These are phyloP conservation scores for Allium cepa DNA, from an alignment of 106 monocot species.

Conservation along the genomic window DNA sequence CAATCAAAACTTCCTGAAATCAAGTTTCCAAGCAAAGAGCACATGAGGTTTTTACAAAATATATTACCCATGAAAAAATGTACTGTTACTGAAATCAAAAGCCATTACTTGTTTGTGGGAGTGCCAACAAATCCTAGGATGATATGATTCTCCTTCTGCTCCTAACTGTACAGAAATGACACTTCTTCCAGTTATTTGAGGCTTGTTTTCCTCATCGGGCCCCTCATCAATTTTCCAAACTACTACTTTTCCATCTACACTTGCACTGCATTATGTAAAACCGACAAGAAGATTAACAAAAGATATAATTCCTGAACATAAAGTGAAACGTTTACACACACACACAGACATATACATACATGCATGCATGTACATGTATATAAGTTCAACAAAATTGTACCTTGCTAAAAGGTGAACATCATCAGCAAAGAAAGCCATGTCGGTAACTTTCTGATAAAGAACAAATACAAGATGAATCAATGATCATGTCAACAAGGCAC, in stretches of 20 bases:
- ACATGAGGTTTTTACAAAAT: background rate
- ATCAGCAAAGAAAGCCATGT: constrained; percentile 96
- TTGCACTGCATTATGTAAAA: constrained; percentile 55
- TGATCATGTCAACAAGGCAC: constrained; percentile 2
- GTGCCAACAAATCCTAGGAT: constrained; percentile 95
- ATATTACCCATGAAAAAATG: too few relatives aligned
- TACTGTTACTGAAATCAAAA: background rate
- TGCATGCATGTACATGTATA: background rate
- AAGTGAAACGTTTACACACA: background rate
- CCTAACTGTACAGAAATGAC: constrained; percentile 72
- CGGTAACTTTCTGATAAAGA: constrained; percentile 67
- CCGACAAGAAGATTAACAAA: constrained; percentile 4
- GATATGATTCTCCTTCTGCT: constrained; percentile 54
- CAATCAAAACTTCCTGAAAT: constrained; percentile 74
- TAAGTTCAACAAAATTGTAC: constrained; percentile 35
- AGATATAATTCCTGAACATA: background rate
- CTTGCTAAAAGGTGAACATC: constrained; percentile 92
- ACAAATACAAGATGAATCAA: background rate
- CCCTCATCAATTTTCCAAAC: constrained; percentile 97
- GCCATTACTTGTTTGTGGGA: constrained; percentile 92
- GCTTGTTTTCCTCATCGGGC: constrained; percentile 69
- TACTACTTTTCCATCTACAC: constrained; percentile 85
- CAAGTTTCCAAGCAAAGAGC: background rate
- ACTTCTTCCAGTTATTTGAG: constrained; percentile 78
- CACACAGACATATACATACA: background rate